Evolutionary conservation across 2,329 filamentous ascomycete genomes (phyloP).

Genomic region (Nemania bipapillata): DNA sequence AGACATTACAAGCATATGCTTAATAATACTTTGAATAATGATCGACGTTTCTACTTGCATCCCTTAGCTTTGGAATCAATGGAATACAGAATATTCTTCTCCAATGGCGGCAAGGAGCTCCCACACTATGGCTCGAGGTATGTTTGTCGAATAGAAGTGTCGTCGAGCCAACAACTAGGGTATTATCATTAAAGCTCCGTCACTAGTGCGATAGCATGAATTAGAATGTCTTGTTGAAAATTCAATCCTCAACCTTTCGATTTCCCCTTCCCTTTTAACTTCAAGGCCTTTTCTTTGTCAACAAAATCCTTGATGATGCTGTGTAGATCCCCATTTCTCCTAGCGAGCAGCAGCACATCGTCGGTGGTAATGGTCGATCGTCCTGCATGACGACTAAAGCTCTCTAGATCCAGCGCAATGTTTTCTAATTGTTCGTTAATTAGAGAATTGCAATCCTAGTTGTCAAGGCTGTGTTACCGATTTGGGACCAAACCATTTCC

Average conservation of each 20-base stretch:
- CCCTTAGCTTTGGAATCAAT: no score
- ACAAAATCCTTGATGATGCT: slow-evolving; percentile 76
- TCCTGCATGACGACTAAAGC: slow-evolving; percentile 77
- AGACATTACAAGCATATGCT: no score
- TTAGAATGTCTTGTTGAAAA: neutral
- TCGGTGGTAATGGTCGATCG: slow-evolving; percentile 82
- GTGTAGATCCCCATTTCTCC: slow-evolving; percentile 87
- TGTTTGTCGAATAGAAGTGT: no score
- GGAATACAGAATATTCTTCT: no score
- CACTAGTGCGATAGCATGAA: neutral
- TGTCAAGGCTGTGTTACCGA: slow-evolving; percentile 64
- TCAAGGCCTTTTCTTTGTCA: slow-evolving; percentile 66
- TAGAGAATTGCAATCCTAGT: neutral
- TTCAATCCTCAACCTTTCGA: slow-evolving; percentile 46
- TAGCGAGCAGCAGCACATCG: slow-evolving; percentile 86
- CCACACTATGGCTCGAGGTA: no score
- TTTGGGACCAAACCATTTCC: slow-evolving; percentile 78
- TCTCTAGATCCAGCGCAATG: slow-evolving; percentile 67
- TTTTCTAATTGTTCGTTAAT: slow-evolving; percentile 58
- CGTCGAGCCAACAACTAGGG: no score
- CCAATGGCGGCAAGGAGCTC: no score
- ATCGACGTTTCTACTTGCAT: no score
- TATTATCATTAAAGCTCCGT: neutral
- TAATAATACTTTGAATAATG: no score
- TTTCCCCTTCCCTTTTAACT: slow-evolving; percentile 45